Evolutionary conservation across 2,329 filamentous ascomycete genomes (phyloP).

Genomic region (Tympanopsis confertula): DNA sequence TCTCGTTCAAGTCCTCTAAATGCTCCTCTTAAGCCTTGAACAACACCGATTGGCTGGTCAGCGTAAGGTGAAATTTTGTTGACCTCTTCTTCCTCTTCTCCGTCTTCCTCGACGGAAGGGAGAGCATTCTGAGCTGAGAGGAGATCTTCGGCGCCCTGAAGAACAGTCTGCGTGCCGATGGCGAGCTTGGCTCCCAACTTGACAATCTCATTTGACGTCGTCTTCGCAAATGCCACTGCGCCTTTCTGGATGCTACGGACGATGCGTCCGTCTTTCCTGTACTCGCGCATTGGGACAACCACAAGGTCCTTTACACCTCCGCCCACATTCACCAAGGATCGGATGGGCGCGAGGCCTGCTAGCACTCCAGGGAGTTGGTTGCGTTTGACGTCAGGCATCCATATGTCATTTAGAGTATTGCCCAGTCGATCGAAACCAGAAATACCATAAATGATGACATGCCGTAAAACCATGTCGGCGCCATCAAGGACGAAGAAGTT

Average conservation of each 20-base stretch:
- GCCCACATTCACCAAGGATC: constrained; percentile 81
- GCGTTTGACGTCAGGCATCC: constrained; percentile 83
- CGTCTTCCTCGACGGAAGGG: constrained; percentile 39
- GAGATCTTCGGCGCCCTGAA: constrained; percentile 79
- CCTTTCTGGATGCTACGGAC: constrained; percentile 88
- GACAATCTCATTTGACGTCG: constrained; percentile 86
- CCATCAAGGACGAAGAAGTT: constrained; percentile 91
- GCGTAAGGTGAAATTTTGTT: constrained; percentile 85
- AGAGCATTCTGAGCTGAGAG: constrained; percentile 35
- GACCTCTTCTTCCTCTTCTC: constrained; percentile 54
- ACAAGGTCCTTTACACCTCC: constrained; percentile 77
- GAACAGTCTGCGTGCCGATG: constrained; percentile 84
- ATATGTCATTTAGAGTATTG: constrained; percentile 84
- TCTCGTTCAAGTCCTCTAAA: constrained; percentile 76
- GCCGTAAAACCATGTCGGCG: constrained; percentile 72
- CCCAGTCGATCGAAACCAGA: constrained; percentile 83
- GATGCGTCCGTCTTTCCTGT: constrained; percentile 84
- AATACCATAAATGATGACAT: constrained; percentile 86
- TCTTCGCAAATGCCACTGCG: constrained; percentile 78
- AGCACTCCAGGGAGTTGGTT: constrained; percentile 85
- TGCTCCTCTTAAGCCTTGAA: constrained; percentile 74
- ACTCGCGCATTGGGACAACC: constrained; percentile 81
- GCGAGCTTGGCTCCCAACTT: constrained; percentile 89
- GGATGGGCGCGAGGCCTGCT: constrained; percentile 79
- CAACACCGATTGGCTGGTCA: constrained; percentile 79